Evolutionary conservation across 768 basidiomycete genomes (phyloP), one percentile per base, ranked within the genome.

Genomic region (Kwoniella botswanensis): DNA sequence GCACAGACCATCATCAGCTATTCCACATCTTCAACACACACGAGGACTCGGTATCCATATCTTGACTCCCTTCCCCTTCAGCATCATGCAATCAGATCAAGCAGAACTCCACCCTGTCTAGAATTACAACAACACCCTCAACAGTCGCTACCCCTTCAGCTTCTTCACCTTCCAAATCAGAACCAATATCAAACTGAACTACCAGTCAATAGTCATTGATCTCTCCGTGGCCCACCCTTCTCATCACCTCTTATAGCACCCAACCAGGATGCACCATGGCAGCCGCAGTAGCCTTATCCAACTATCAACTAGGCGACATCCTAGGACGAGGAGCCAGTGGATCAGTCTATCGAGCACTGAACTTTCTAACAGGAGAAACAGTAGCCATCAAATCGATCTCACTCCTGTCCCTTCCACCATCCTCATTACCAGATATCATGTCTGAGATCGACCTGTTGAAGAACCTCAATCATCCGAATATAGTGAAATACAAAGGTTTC

Each of bases 401-500:
- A 82, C 85, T 99, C 71, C 91, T 90, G 83, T 94, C 93, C 83
- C 95, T 99, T 70, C 92, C 95, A 3, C 93, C 93, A 82, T 88
- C 90, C 66, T 94, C 98, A 82, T 88, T 99, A 50, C 91, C 92
- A 21, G 95, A 98, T 85, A 98, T 99, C 81, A 98, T 98, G 96
- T 80, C 79, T 66, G 96, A 98, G 86, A 99, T 99, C 76, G 93
- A 98, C 84, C 85, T 98, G 71, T 88, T 99, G 74, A 98, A 98
- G 88, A 98, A 97, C 83, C 87, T 99, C 71, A 92, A 96, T 76
- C 94, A 98, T 82, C 87, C 90, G 53, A 98, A 98, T 82, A 98
- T 99, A 81, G 97, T 98, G 81, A 96, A 99, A 85, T 99, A 99
- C 86, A 95, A 96, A 79, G 97, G 97, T 13, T 98, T 96, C 78